Conservation (phyloP, 1,284 basidiomycete species). For the Acaromyces ingoldii region DNA sequence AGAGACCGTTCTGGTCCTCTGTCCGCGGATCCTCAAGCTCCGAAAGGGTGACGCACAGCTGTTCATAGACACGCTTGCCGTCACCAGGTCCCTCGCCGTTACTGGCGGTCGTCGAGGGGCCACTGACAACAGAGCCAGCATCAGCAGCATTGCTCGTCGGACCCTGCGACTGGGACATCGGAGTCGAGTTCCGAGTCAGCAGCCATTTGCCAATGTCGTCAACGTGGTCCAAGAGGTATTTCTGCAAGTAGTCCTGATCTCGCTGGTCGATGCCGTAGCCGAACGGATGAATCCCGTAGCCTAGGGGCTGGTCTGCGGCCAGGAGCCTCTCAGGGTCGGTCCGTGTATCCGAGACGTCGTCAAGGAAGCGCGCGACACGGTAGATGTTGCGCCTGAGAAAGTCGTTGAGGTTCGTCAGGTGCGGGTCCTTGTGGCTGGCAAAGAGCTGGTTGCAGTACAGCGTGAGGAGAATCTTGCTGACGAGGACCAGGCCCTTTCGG, state of each 20-base stretch:
- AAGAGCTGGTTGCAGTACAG: conserved; percentile 43
- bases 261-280: conserved; percentile 38
- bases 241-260: conserved; percentile 34
- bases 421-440: conserved; percentile 43
- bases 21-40: conserved; percentile 28
- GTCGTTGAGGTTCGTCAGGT: conserved; percentile 44
- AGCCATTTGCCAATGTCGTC: conserved; percentile 41
- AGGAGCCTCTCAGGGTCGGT: conserved; percentile 41
- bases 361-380: conserved; percentile 42
- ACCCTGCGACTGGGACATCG: neutral
- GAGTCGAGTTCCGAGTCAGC: conserved; percentile 13
- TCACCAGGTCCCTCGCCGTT: too few species aligned
- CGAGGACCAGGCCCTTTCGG: conserved; percentile 36
- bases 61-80: conserved; percentile 26
- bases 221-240: conserved; percentile 38
- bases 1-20: conserved; percentile 19
- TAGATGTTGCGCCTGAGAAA: conserved; percentile 44
- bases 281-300: conserved; percentile 39
- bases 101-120: neutral
- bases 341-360: conserved; percentile 40
- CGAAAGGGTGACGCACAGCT: conserved; percentile 29
- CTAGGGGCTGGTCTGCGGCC: conserved; percentile 44
- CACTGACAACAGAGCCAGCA: neutral
- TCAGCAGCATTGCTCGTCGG: neutral
- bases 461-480: conserved; percentile 46